Conservation (phyloP, 305 asterid species). For the Plantago lanceolata region DNA sequence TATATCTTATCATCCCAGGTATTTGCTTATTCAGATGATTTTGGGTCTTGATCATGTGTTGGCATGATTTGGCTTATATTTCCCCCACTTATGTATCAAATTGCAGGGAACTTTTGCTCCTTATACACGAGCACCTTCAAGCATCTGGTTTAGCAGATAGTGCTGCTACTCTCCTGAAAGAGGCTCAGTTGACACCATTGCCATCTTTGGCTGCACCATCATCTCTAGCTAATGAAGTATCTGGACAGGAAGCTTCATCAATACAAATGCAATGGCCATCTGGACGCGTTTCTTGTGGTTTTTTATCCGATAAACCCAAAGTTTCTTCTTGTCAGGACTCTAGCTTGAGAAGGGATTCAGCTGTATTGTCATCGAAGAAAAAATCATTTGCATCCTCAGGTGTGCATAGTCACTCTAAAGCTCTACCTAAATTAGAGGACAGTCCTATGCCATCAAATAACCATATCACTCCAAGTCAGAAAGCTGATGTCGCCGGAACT, state of each 20-base stretch:
- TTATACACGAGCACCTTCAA: conserved; percentile 92
- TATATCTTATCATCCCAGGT: conserved; percentile 91
- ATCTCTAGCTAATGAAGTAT: conserved; percentile 67
- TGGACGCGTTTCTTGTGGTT: conserved; percentile 67
- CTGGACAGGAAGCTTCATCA: conserved; percentile 62
- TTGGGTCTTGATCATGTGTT: conserved; percentile 14
- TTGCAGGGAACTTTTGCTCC: conserved; percentile 87
- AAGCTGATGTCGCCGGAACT: conserved; percentile 45
- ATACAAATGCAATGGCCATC: conserved; percentile 88
- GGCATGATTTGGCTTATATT: conserved; percentile 11
- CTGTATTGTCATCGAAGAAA: conserved; percentile 51
- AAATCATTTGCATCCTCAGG: conserved; percentile 41
- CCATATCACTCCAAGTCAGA: conserved; percentile 37
- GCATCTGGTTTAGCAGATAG: conserved; percentile 78
- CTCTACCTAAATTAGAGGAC: conserved; percentile 41
- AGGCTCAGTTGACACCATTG: conserved; percentile 88
- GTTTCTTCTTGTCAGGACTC: conserved; percentile 32
- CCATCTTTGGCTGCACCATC: conserved; percentile 86
- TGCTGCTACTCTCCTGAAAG: conserved; percentile 73
- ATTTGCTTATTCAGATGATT: conserved; percentile 20
- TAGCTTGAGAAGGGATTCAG: conserved; percentile 47
- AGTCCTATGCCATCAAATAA: conserved; percentile 42
- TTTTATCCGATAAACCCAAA: conserved; percentile 62
- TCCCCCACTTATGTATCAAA: conserved; percentile 14
- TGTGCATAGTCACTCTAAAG: conserved; percentile 37